Evolutionary conservation across 768 basidiomycete genomes (phyloP).

Genomic region (Butyriboletus loyo): DNA sequence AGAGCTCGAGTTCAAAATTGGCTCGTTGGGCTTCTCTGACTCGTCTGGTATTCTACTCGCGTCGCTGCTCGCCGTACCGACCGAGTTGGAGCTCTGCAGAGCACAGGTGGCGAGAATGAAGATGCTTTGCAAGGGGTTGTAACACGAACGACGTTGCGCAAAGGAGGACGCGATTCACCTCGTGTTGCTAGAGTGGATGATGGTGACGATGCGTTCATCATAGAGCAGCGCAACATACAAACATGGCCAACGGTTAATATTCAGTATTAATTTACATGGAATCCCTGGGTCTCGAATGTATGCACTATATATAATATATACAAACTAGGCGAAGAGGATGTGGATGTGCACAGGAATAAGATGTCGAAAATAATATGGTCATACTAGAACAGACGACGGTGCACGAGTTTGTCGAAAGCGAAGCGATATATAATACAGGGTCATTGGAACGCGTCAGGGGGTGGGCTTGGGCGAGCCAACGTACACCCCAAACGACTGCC

Average conservation of each 20-base stretch:
- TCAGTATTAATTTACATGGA: neutral
- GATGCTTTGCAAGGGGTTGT: conserved; percentile 65
- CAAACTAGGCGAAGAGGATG: neutral
- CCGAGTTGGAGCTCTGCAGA: conserved; percentile 71
- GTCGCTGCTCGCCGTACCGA: conserved; percentile 39
- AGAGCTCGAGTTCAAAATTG: conserved; percentile 87
- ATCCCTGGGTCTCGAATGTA: neutral
- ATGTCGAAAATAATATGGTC: neutral
- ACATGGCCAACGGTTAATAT: neutral
- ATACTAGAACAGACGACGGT: neutral
- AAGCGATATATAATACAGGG: neutral
- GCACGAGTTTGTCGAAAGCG: neutral
- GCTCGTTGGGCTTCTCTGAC: conserved; percentile 84
- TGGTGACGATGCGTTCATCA: neutral
- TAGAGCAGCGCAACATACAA: neutral
- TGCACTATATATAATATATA: neutral
- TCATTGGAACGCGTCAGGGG: neutral
- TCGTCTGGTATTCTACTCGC: conserved; percentile 62
- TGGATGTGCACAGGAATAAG: neutral
- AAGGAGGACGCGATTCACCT: too few species aligned
- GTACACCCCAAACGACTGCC: conserved; percentile 66
- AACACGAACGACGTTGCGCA: neutral
- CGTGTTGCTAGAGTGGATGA: neutral
- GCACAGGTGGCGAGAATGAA: conserved; percentile 70
- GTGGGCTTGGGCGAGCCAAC: conserved; percentile 29